phyloP scores from a whole-genome alignment of 1,139 yeast species.

The Sugiyamaella xylanicola region DNA sequence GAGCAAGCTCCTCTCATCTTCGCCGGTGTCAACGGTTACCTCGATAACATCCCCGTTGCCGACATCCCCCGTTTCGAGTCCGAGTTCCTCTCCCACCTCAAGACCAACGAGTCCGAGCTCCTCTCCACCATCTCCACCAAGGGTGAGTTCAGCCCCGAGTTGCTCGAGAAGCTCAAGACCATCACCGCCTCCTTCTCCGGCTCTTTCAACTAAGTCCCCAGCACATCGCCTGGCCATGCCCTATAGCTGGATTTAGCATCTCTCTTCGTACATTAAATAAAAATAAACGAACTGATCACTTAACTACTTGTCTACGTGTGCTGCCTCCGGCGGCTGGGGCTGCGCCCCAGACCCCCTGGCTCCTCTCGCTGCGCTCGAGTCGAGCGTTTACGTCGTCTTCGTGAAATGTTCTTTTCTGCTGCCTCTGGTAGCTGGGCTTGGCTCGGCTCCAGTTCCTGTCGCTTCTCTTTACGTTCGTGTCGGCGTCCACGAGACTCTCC shows the following conservation, averaged over 20 bases:
- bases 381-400: no score
- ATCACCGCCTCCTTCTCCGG: constrained; percentile 92
- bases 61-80: constrained; percentile 91
- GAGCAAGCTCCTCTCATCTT: constrained; percentile 98
- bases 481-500: no score
- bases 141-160: constrained; percentile 91
- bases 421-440: no score
- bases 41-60: constrained; percentile 82
- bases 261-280: constrained; percentile 17
- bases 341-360: neutral
- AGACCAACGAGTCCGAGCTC: constrained; percentile 85
- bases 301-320: no score
- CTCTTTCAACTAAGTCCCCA: constrained; percentile 55
- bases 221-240: neutral
- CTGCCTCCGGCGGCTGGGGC: neutral
- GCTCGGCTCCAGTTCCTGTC: no score
- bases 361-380: no score
- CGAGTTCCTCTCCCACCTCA: constrained; percentile 82
- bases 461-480: no score
- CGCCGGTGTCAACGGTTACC: constrained; percentile 98
- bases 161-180: constrained; percentile 81
- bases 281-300: constrained; percentile 2
- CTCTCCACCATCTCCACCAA: constrained; percentile 79
- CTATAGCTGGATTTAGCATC: constrained; percentile 12
- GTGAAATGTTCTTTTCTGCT: neutral